Conservation (phyloP, 441 rosid genomes). For the Adansonia rubrostipa region DNA sequence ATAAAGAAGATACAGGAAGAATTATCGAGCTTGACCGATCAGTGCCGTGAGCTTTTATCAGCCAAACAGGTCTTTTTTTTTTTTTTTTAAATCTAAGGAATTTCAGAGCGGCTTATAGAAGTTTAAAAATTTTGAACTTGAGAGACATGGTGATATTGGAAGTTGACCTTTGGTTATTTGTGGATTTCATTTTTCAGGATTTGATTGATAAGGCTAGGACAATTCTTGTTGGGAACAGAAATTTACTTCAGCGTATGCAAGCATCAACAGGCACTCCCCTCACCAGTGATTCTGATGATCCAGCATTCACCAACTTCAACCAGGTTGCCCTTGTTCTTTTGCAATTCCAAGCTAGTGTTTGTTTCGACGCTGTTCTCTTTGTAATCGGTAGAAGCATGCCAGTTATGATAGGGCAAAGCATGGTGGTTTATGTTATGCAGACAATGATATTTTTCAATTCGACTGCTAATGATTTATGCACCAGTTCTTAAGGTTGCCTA, state of each 20-base stretch:
- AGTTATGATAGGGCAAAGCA: neutral
- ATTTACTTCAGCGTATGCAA: slow-evolving; percentile 64
- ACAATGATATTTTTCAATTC: neutral
- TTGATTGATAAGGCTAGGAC: slow-evolving; percentile 82
- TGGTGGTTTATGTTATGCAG: neutral
- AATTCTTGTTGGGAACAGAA: slow-evolving; percentile 72
- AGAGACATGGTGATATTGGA: neutral
- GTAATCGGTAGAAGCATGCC: neutral
- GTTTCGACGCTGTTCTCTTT: neutral
- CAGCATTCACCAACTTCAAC: slow-evolving; percentile 69
- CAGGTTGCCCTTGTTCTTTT: slow-evolving; percentile 47
- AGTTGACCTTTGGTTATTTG: slow-evolving; percentile 18
- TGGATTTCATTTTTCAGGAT: slow-evolving; percentile 53
- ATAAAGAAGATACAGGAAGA: slow-evolving; percentile 80
- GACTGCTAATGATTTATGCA: neutral
- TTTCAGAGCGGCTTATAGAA: neutral
- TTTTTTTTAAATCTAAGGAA: neutral
- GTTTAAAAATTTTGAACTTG: neutral
- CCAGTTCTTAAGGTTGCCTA: slow-evolving; percentile 38
- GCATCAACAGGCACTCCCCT: slow-evolving; percentile 53
- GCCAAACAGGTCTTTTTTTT: slow-evolving; percentile 73
- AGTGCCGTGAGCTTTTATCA: slow-evolving; percentile 78
- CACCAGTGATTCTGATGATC: slow-evolving; percentile 50
- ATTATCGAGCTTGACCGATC: slow-evolving; percentile 57
- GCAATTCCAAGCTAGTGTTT: neutral